phyloP scores from a whole-genome alignment of 2,329 filamentous ascomycete genomes.

The Neofusicoccum sp. region DNA sequence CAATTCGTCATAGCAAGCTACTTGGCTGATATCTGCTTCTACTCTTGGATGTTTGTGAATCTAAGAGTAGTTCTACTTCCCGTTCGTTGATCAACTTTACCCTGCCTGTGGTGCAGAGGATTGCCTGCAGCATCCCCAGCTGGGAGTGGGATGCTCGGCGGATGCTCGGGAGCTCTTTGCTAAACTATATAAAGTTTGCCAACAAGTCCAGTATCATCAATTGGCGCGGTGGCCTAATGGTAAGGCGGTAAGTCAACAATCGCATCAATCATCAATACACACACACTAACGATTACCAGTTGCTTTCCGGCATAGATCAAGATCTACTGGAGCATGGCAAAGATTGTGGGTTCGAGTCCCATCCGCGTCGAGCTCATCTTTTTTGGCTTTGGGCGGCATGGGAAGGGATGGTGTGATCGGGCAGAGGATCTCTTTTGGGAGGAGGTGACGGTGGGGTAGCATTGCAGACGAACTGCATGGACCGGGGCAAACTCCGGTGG shows the following conservation, averaged over 20 bases:
- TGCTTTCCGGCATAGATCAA: neutral
- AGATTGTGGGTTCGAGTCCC: slow-evolving; percentile 20
- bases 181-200: neutral
- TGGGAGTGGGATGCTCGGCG: neutral
- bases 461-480: slow-evolving; percentile 7
- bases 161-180: neutral
- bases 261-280: neutral
- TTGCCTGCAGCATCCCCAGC: too few species aligned
- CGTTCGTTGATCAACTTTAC: too few species aligned
- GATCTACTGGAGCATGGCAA: slow-evolving; percentile 8
- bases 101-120: too few species aligned
- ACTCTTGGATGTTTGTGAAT: too few species aligned
- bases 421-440: too few species aligned
- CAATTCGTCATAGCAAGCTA: too few species aligned
- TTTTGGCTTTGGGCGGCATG: neutral
- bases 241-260: slow-evolving; percentile 25
- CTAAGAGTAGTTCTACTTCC: too few species aligned
- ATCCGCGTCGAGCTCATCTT: slow-evolving; percentile 6
- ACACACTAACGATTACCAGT: neutral
- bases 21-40: too few species aligned
- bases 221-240: slow-evolving; percentile 33
- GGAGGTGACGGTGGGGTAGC: neutral
- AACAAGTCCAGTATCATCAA: neutral
- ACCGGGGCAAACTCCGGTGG: neutral
- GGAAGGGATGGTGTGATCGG: neutral